These are phyloP conservation scores for Ottelia alismoides DNA, from an alignment of 106 monocot species.

Conservation along the genomic window DNA sequence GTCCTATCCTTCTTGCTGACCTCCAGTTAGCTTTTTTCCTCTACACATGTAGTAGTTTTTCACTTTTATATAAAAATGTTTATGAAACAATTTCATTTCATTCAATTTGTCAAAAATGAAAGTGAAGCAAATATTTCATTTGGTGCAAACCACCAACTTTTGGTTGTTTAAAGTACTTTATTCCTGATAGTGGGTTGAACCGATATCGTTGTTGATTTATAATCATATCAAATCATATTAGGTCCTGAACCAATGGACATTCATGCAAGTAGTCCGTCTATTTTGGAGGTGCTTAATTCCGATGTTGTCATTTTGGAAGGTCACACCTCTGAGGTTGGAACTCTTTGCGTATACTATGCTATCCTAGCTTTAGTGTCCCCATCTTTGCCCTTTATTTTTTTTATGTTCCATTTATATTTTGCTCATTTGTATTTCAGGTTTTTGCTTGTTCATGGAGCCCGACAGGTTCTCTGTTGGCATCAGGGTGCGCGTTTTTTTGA, in stretches of 20 bases:
- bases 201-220: background rate
- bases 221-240: too few species aligned
- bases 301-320: constrained; percentile 92
- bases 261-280: constrained; percentile 20
- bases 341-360: background rate
- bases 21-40: too few species aligned
- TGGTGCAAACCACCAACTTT: too few species aligned
- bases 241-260: constrained; percentile 86
- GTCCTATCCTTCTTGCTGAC: too few species aligned
- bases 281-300: constrained; percentile 48
- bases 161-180: too few species aligned
- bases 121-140: too few species aligned
- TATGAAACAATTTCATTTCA: too few species aligned
- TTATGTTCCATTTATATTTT: background rate
- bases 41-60: background rate
- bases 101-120: background rate
- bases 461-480: constrained; percentile 72
- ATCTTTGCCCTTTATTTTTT: constrained; percentile 5
- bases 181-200: background rate
- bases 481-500: constrained; percentile 51
- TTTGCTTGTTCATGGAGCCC: constrained; percentile 99
- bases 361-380: too few species aligned
- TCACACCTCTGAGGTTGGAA: constrained; percentile 79
- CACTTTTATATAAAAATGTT: too few species aligned
- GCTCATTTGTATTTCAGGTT: constrained; percentile 30